Evolutionary conservation across 73 alveolate genomes (phyloP).

Genomic region (Stentor coeruleus): DNA sequence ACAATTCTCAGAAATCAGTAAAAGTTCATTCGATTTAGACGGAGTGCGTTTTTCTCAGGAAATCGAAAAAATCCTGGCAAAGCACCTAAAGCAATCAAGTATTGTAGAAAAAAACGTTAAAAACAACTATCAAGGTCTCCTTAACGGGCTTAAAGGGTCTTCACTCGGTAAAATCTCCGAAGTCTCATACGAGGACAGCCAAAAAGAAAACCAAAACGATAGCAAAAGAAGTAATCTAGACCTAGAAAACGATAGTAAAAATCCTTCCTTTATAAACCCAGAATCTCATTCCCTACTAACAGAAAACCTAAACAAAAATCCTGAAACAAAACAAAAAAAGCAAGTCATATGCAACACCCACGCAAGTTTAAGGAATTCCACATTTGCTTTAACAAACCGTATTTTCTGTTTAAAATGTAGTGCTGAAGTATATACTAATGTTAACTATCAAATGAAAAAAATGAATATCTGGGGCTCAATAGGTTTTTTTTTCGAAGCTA

Average conservation of each 20-base stretch:
- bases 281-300: not conserved
- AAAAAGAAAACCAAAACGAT: not conserved
- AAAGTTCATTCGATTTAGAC: not conserved
- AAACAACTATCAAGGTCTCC: not conserved
- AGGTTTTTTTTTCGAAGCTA: constrained; percentile 6
- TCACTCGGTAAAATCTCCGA: not conserved
- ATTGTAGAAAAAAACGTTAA: not conserved
- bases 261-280: not conserved
- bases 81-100: constrained; percentile 1
- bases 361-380: not conserved
- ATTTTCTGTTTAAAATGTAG: not conserved
- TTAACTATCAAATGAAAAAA: not conserved
- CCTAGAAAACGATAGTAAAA: too few species aligned
- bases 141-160: not conserved
- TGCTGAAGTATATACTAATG: not conserved
- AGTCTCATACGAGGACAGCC: not conserved
- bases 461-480: not conserved
- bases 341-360: not conserved
- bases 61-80: not conserved
- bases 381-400: not conserved
- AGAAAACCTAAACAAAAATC: not conserved
- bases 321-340: not conserved
- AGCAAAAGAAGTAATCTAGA: not conserved
- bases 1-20: not conserved
- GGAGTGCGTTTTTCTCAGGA: not conserved